These are phyloP conservation scores for Pseudophaeomoniella oleicola DNA, from an alignment of 2,329 filamentous ascomycete genomes.

Conservation along the genomic window DNA sequence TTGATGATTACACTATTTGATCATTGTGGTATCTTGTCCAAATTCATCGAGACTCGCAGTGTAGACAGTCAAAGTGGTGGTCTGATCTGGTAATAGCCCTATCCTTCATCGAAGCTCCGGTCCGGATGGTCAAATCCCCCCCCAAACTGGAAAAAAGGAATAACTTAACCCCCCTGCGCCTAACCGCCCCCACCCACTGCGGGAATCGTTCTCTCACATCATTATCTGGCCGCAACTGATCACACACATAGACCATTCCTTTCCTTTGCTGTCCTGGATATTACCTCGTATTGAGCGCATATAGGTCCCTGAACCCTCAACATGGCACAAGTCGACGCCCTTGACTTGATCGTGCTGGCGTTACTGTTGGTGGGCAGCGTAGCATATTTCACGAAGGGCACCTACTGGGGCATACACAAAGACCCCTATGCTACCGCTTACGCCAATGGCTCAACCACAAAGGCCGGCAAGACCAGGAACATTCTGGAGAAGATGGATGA, in stretches of 20 bases:
- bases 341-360: conserved; percentile 85
- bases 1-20: too few species aligned
- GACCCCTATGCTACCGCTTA: conserved; percentile 75
- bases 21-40: too few species aligned
- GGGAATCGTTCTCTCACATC: too few species aligned
- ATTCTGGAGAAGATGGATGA: conserved; percentile 95
- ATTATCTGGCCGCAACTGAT: too few species aligned
- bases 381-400: conserved; percentile 97
- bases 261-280: conserved; percentile 3
- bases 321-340: conserved; percentile 92
- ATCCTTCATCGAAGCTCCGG: too few species aligned
- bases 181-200: too few species aligned
- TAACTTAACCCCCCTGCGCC: too few species aligned
- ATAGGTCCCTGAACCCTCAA: conserved; percentile 16
- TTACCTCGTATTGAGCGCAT: background rate
- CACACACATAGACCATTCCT: conserved; percentile 1
- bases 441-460: conserved; percentile 53
- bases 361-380: conserved; percentile 72
- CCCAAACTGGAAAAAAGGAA: too few species aligned
- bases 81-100: too few species aligned
- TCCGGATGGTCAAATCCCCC: too few species aligned
- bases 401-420: conserved; percentile 75
- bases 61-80: too few species aligned
- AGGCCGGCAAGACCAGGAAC: conserved; percentile 74
- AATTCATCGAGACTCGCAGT: too few species aligned